Evolutionary conservation across 2,329 filamentous ascomycete genomes (phyloP).

Genomic region (Penicillium thymicola): DNA sequence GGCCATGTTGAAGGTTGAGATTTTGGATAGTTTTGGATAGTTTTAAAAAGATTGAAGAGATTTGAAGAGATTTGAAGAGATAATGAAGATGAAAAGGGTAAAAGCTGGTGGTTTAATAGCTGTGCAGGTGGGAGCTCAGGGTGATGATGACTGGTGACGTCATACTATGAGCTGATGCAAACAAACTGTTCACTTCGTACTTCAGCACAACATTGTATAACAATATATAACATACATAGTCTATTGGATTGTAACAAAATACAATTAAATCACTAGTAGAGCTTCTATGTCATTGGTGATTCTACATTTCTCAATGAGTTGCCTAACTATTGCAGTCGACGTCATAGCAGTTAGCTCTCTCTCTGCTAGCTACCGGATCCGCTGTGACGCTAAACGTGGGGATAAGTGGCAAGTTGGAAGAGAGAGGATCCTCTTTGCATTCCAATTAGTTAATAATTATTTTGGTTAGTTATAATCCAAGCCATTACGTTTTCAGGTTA

Average conservation of each 20-base stretch:
- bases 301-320: slow-evolving; percentile 11
- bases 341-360: slow-evolving; percentile 9
- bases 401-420: slow-evolving; percentile 6
- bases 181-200: no score
- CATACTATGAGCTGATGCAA: slow-evolving; percentile 9
- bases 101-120: slow-evolving; percentile 7
- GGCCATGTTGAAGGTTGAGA: slow-evolving; percentile 52
- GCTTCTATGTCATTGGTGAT: neutral
- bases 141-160: slow-evolving; percentile 26
- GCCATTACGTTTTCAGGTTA: slow-evolving; percentile 15
- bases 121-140: neutral
- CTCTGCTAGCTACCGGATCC: neutral
- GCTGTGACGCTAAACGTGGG: slow-evolving; percentile 8
- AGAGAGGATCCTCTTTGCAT: slow-evolving; percentile 2
- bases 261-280: slow-evolving; percentile 20
- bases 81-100: neutral
- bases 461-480: neutral
- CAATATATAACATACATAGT: no score
- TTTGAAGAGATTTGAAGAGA: slow-evolving; percentile 7
- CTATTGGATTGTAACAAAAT: neutral
- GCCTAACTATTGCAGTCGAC: slow-evolving; percentile 8
- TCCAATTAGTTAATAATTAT: slow-evolving; percentile 1
- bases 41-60: neutral
- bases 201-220: no score
- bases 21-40: neutral